Evolutionary conservation across 225 moss, liverwort and hornwort species (phyloP).

Genomic region (Pleurozium schreberi): DNA sequence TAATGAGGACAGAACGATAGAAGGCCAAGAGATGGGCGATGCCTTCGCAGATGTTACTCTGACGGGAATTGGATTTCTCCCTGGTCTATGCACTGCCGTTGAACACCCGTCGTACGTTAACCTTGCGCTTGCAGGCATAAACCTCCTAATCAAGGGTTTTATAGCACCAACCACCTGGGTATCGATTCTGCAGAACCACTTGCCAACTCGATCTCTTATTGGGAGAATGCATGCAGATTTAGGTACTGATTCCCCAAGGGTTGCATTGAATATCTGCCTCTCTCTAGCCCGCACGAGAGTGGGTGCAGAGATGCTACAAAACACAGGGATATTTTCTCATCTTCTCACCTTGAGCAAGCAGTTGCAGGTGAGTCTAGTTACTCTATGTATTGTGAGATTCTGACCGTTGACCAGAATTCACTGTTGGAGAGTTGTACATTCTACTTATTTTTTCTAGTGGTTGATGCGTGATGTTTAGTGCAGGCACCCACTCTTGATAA

Average conservation of each 20-base stretch:
- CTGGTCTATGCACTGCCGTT: constrained; percentile 65
- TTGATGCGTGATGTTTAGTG: background rate
- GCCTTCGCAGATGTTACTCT: constrained; percentile 68
- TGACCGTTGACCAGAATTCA: background rate
- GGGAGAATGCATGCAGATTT: constrained; percentile 62
- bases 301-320: constrained; percentile 84
- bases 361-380: constrained; percentile 33
- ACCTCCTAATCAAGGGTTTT: constrained; percentile 71
- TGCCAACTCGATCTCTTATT: constrained; percentile 61
- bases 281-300: constrained; percentile 62
- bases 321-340: constrained; percentile 72
- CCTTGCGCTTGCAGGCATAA: constrained; percentile 71
- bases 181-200: constrained; percentile 65
- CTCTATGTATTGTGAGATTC: background rate
- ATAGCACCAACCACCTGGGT: constrained; percentile 81
- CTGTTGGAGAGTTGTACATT: background rate
- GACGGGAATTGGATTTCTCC: constrained; percentile 68
- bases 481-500: background rate
- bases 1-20: constrained; percentile 11
- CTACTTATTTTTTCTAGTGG: background rate
- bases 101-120: constrained; percentile 56
- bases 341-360: constrained; percentile 64
- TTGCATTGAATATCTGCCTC: constrained; percentile 75
- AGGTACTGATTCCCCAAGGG: constrained; percentile 51
- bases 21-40: constrained; percentile 43